Percentiles rank a stretch among this genome's conserved stretches.
phyloP scores from a whole-genome alignment of 495 filamentous ascomycete species.

The Talaromyces trachyspermus region DNA sequence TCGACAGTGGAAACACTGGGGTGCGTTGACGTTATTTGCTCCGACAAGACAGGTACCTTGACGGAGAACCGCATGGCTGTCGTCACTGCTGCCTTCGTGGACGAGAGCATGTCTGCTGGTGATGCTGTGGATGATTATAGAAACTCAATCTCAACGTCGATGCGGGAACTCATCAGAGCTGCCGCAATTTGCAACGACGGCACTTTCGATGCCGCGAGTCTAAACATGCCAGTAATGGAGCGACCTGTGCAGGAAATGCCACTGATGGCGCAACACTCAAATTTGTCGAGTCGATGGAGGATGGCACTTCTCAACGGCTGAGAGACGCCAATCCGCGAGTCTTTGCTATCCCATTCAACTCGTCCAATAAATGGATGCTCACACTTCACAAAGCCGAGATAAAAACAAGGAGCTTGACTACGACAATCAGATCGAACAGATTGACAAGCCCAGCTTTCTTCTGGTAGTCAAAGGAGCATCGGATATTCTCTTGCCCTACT shows the following conservation, averaged over 20 bases:
- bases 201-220: constrained; percentile 53
- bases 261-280: constrained; percentile 63
- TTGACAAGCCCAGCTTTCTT: not conserved
- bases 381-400: constrained; percentile 3
- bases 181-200: constrained; percentile 59
- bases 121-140: not conserved
- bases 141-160: constrained; percentile 12
- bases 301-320: constrained; percentile 30
- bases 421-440: not conserved
- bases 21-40: constrained; percentile 59
- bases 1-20: constrained; percentile 66
- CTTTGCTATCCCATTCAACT: constrained; percentile 61
- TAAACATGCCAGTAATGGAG: constrained; percentile 39
- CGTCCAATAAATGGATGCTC: constrained; percentile 72
- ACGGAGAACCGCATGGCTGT: constrained; percentile 59
- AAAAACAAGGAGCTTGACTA: not conserved
- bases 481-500: constrained; percentile 53
- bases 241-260: constrained; percentile 56
- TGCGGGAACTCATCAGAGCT: constrained; percentile 43
- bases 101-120: not conserved
- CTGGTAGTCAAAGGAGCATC: constrained; percentile 48
- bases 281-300: constrained; percentile 48
- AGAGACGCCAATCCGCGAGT: constrained; percentile 45
- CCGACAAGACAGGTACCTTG: constrained; percentile 63
- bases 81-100: constrained; percentile 14